Conservation (phyloP, 768 basidiomycete genomes). For the Mycena floridula region DNA sequence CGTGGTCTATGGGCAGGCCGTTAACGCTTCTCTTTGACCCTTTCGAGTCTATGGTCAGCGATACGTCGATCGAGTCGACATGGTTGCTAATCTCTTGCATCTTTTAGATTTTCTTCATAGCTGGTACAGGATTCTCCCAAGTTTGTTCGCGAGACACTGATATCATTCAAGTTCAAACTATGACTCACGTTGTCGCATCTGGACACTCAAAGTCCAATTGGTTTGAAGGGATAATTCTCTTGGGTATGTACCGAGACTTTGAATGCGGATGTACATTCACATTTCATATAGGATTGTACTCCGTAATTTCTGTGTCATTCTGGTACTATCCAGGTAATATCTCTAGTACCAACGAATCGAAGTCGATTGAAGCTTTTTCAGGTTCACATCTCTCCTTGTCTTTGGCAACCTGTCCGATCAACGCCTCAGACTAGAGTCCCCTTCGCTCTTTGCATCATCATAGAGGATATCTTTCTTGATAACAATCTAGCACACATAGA, state of each 20-base stretch:
- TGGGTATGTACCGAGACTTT: conserved; percentile 46
- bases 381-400: background rate
- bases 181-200: conserved; percentile 81
- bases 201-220: conserved; percentile 91
- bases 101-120: conserved; percentile 38
- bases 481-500: too few species aligned
- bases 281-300: conserved; percentile 45
- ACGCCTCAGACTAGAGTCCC: background rate
- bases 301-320: conserved; percentile 68
- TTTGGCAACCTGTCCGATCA: background rate
- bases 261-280: background rate
- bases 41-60: conserved; percentile 63
- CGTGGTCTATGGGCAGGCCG: conserved; percentile 77
- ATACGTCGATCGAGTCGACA: too few species aligned
- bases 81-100: conserved; percentile 3
- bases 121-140: conserved; percentile 26
- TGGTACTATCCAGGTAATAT: conserved; percentile 57
- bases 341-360: background rate
- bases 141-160: background rate
- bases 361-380: background rate
- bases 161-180: conserved; percentile 53
- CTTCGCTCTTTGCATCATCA: background rate
- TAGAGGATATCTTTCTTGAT: background rate
- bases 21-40: conserved; percentile 83
- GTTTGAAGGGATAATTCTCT: conserved; percentile 81